phyloP scores from a whole-genome alignment of 345 rosid species.

The Eutrema japonicum region DNA sequence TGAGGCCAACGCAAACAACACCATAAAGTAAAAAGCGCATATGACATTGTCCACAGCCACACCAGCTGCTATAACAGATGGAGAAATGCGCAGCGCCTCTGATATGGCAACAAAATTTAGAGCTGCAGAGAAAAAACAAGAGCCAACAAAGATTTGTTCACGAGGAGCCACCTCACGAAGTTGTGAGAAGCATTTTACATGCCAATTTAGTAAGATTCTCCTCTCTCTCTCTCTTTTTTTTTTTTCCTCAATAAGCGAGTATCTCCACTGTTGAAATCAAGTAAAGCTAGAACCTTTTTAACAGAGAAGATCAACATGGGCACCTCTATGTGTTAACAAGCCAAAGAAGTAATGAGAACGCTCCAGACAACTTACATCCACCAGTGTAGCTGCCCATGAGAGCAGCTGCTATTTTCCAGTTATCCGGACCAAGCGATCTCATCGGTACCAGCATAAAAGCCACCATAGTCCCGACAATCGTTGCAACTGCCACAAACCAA shows the following conservation, averaged over 20 bases:
- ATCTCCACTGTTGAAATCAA: neutral
- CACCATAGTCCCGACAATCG: conserved; percentile 69
- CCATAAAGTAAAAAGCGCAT: conserved; percentile 65
- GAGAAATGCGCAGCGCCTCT: conserved; percentile 73
- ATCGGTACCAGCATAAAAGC: conserved; percentile 76
- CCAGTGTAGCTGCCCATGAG: conserved; percentile 90
- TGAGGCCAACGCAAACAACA: conserved; percentile 71
- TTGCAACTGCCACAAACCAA: conserved; percentile 62
- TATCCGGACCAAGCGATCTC: conserved; percentile 88
- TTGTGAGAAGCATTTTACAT: neutral
- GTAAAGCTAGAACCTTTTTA: conserved; percentile 12
- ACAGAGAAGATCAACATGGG: conserved; percentile 10
- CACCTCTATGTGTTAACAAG: neutral
- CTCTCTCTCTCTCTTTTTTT: too few species aligned
- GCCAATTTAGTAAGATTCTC: neutral
- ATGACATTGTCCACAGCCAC: conserved; percentile 86
- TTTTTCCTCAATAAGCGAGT: neutral
- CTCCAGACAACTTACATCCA: conserved; percentile 59
- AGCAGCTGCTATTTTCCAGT: conserved; percentile 94
- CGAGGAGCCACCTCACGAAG: neutral
- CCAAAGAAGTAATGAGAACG: conserved; percentile 32
- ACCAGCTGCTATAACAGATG: conserved; percentile 84
- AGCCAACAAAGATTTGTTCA: neutral
- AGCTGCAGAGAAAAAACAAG: conserved; percentile 50
- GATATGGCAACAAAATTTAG: conserved; percentile 88